A percentile compares a stretch with the other conserved stretches of the same genome.
These are phyloP conservation scores for Mucor velutinosus DNA, from an alignment of 371 early-diverging fungal genomes.

Conservation along the genomic window DNA sequence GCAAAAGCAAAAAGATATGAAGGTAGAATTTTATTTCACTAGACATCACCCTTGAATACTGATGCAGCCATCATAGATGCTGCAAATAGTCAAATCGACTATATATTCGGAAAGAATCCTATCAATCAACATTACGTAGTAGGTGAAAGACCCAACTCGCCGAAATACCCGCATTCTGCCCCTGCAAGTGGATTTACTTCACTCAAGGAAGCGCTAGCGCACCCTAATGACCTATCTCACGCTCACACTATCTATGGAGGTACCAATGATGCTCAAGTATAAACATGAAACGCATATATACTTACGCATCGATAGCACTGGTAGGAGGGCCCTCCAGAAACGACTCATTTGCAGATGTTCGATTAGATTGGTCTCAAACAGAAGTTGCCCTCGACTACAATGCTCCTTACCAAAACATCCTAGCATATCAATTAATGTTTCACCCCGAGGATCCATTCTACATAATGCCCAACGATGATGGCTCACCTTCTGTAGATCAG, in stretches of 20 bases:
- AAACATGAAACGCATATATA: not conserved
- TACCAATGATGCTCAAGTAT: conserved; percentile 3
- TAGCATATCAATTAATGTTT: conserved; percentile 53
- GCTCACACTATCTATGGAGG: conserved; percentile 25
- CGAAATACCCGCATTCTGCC: conserved; percentile 53
- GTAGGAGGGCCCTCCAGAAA: conserved; percentile 55
- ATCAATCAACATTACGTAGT: conserved; percentile 49
- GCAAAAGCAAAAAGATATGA: conserved; percentile 14
- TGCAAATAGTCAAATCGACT: conserved; percentile 41
- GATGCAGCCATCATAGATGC: conserved; percentile 1
- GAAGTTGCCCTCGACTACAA: conserved; percentile 61
- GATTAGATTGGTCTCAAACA: conserved; percentile 46
- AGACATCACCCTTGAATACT: not conserved
- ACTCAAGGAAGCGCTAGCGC: not conserved
- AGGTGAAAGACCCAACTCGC: conserved; percentile 52
- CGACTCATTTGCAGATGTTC: conserved; percentile 43
- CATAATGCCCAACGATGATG: not conserved
- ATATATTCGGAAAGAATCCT: conserved; percentile 55
- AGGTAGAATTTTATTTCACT: not conserved
- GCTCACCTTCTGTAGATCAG: not conserved
- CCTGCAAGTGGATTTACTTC: conserved; percentile 36
- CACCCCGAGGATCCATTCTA: conserved; percentile 9
- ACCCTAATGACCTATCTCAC: not conserved
- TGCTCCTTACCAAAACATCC: conserved; percentile 46
- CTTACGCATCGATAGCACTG: conserved; percentile 23